Base-by-base conservation (phyloP, 257 asterid species). In the Plectranthus barbatus region DNA sequence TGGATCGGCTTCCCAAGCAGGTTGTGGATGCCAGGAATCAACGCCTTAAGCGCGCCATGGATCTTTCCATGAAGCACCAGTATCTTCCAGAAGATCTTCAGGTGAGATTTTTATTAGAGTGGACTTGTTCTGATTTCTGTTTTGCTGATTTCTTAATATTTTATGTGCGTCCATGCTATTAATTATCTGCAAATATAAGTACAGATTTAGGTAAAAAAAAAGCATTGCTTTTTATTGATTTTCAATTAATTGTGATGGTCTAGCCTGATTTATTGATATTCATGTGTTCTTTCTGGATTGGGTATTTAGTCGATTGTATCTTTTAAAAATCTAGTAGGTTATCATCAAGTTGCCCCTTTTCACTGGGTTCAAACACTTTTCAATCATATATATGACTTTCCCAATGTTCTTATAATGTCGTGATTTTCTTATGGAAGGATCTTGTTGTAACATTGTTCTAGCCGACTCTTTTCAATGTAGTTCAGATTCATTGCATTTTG, bases 31-130 rank as follows among this genome's bases (percentile, higher is more conserved):
- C 98, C 53, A 79, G 98, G 74, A 81, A 84, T 66, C 96, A 76
- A 76, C 90, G 96, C 60, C 90, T 91, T 24, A 68, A 73, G 79
- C 96, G 95, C 53, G 94, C 98, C 67, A 67, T 91, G 81, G 96
- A 91, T 72, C 94, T 91, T 49, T 91, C 98, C 42, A 49, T 91
- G 96, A 91, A 91, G 80, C 98, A 91, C 40, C 75, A 77, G 49
- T 79, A 86, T 70, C 92, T 91, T 51, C 80, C 92, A 0, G 76
- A 78, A 17, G 79, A 88, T 34, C 81, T 88, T 40, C 96, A 86
- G 96, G 95, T 87, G 66, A 73, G 36, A 12, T 15, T 58, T 44
- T 24, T 6, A 41, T 37, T 33, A 7, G 42, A 39, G 23, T 29
- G n/a, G n/a, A 9, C 20, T 53, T 53, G 33, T 26, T 29, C 19